Base-by-base conservation (phyloP, 2,329 filamentous ascomycete species). In the Neospermospora avenae region DNA sequence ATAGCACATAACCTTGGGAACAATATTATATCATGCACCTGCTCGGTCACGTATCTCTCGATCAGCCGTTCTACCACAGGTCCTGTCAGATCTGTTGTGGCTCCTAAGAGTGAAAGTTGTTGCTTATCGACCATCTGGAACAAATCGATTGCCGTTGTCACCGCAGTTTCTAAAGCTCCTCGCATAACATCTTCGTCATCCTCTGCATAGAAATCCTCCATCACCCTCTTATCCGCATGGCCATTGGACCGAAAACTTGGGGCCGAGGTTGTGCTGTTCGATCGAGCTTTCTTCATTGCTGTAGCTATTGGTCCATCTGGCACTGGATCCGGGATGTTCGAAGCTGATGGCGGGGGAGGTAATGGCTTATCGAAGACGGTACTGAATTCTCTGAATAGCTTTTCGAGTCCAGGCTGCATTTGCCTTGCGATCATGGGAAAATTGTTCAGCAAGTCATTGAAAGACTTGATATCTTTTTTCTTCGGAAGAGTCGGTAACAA, bases 91-190 rank as follows among this genome's bases (percentile, higher is more conserved):
- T 97, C 92, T 2, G 96, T 99, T 1, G 92, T 96, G 4, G 93
- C 90, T 18, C 93, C 95, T 4, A 99, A 81, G 37, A 96, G 81
- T 3, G 93, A 97, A 28, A 99, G 79, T 70, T 98, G 95, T 69
- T 96, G 91, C 73, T 96, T 96, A 73, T 99, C 95, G 5, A 99
- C 93, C 61, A 87, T 87, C 70, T 98, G 93, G 67, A 99, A 99
- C 1, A 98, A 81, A 70, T 99, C 95, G 66, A 99, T 98, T 0
- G 93, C 95, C 10, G 90, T 85, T 10, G 91, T 96, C 11, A 99
- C 90, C 1, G 93, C 93, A 1, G 90, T 96, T 75, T 99, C 95
- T 14, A 98, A 78, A 16, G 92, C 91, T 22, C 87, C 87, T 58
- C 93, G 83, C 87, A 99, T 93, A 31, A 91, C 81, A 67, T 96